A percentile compares a stretch with the other conserved stretches of the same genome.
phyloP scores from a whole-genome alignment of 2,329 filamentous ascomycete species.

The Ilyonectria mors-panacis region DNA sequence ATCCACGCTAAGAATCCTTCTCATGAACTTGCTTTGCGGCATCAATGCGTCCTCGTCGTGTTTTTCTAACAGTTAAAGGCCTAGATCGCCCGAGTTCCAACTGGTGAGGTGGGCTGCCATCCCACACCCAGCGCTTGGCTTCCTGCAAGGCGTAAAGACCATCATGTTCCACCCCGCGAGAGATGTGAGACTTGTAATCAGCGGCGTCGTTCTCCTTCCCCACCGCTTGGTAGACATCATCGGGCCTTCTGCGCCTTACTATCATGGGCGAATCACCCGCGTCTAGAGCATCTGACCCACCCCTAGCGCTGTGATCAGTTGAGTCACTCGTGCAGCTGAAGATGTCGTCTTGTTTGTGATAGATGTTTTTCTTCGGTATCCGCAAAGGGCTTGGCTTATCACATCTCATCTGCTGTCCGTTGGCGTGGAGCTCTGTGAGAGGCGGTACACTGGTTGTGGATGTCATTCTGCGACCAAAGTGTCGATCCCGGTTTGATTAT shows the following conservation, averaged over 20 bases:
- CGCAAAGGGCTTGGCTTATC: conserved; percentile 63
- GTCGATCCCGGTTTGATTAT: conserved; percentile 9
- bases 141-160: conserved; percentile 13
- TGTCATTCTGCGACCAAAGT: conserved; percentile 51
- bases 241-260: conserved; percentile 52
- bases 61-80: conserved; percentile 40
- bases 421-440: conserved; percentile 51
- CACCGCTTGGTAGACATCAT: conserved; percentile 15
- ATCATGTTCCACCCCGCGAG: conserved; percentile 2
- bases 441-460: conserved; percentile 45
- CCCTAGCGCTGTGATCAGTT: conserved; percentile 45
- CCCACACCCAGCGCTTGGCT: conserved; percentile 28
- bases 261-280: conserved; percentile 50
- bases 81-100: conserved; percentile 19
- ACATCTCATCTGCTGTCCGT: conserved; percentile 35
- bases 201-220: conserved; percentile 40
- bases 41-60: conserved; percentile 27
- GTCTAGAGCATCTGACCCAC: conserved; percentile 1
- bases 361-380: conserved; percentile 60
- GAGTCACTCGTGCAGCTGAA: conserved; percentile 38
- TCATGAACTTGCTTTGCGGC: conserved; percentile 4
- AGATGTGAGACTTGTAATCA: background rate
- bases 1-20: conserved; percentile 14
- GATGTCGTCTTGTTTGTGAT: conserved; percentile 34
- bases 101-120: conserved; percentile 30